Evolutionary conservation across 1,284 basidiomycete species (phyloP), one percentile per base, ranked within the genome.

Genomic region (Pseudomicrostroma phylloplanum): DNA sequence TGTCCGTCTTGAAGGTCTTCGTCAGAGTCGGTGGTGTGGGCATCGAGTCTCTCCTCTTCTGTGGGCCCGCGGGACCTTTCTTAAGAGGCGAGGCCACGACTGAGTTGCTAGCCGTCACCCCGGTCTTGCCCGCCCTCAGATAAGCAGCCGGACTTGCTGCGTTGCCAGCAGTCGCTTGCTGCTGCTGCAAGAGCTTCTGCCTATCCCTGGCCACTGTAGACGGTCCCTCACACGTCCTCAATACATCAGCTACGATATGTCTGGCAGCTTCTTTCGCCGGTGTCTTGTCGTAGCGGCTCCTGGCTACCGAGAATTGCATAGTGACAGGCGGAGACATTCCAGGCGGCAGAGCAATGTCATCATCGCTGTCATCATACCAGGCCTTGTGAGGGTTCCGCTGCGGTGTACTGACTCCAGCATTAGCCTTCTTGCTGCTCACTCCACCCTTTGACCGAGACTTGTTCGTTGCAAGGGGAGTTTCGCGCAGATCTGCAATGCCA

Each of bases 311-410:
- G 63, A 90, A 91, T 30, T 87, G 88, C 85, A 92, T 87, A 61
- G 89, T 88, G 3, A 88, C 85, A 1, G 90, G 90, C 1, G 92
- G 90, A 0, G 90, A 92, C 88, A 92, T 89, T 54, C 88, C 88
- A 41, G 78, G 77, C 46, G 83, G 80, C 58, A 81, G 72, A 46
- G 84, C 70, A 15, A 78, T 63, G 62, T 72, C 74, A 41, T 70
- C 83, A 46, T 77, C 78, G 43, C 71, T 76, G 56, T 60, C 67
- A 19, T 78, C 72, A 56, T 61, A 26, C 63, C 69, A 67, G 65
- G 76, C 65, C 63, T 76, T 51, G 73, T 54, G 56, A 17, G 55
- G 57, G 13, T 60, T 60, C 26, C 54, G 15, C 49, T 60, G 30
- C 30, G 30, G 30, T 36, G 30, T 36, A 36, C 30, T 36, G 30